Conservation (phyloP, 257 asterid genomes). For the Echites panduratus region DNA sequence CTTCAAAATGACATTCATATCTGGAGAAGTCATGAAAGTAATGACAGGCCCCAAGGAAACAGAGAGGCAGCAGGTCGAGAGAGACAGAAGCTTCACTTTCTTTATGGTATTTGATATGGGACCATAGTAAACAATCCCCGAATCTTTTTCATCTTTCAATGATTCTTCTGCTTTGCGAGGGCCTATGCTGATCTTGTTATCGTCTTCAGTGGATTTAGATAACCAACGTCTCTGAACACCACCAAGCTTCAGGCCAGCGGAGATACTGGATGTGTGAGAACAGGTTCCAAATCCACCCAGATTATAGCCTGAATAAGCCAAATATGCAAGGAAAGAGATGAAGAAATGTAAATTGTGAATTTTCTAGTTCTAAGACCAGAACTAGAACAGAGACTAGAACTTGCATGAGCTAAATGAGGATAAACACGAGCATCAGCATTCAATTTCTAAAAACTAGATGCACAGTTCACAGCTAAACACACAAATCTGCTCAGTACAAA, state of each 20-base stretch:
- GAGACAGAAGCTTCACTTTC: constrained; percentile 92
- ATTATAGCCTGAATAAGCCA: constrained; percentile 39
- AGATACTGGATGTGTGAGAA: constrained; percentile 13
- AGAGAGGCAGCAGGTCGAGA: constrained; percentile 92
- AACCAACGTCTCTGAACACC: constrained; percentile 37
- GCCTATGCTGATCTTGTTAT: constrained; percentile 55
- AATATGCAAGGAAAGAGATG: neutral
- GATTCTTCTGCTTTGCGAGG: constrained; percentile 46
- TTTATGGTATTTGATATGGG: constrained; percentile 82
- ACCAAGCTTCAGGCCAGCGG: constrained; percentile 21
- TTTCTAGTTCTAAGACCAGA: neutral
- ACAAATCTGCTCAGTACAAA: neutral
- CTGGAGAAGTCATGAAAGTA: constrained; percentile 90
- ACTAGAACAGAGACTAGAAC: neutral
- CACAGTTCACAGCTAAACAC: neutral
- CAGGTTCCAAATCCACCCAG: constrained; percentile 23
- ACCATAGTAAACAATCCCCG: constrained; percentile 58
- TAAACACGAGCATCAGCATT: neutral
- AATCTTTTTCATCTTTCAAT: constrained; percentile 40
- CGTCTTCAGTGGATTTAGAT: constrained; percentile 49
- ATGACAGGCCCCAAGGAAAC: constrained; percentile 87
- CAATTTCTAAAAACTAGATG: neutral
- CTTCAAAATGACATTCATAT: constrained; percentile 66
- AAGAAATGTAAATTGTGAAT: too few relatives aligned
- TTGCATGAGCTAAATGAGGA: neutral